phyloP scores from a whole-genome alignment of 129 eudicot species.

The Dittrichia graveolens region DNA sequence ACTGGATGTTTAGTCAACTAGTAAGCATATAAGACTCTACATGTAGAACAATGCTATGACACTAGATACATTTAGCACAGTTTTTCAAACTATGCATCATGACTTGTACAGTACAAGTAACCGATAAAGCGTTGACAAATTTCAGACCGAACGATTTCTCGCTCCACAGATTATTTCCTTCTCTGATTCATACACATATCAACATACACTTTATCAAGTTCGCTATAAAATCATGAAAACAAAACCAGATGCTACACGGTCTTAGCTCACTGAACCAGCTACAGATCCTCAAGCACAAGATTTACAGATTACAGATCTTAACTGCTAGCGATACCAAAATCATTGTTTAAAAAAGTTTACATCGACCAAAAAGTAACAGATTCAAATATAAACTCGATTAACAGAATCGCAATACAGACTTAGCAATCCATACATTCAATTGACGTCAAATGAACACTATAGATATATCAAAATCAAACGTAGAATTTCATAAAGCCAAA shows the following conservation, averaged over 20 bases:
- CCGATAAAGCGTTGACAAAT: constrained; percentile 11
- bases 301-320: constrained; percentile 13
- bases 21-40: not conserved
- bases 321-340: constrained; percentile 9
- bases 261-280: constrained; percentile 15
- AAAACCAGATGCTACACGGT: not conserved
- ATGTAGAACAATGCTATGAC: constrained; percentile 12
- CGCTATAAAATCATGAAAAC: not conserved
- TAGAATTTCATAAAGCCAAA: not conserved
- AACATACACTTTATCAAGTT: not conserved
- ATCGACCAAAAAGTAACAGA: constrained; percentile 25
- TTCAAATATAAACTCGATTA: constrained; percentile 14
- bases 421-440: not conserved
- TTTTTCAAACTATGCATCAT: not conserved
- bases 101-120: constrained; percentile 27
- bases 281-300: constrained; percentile 15
- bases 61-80: not conserved
- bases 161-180: not conserved
- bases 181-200: not conserved
- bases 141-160: not conserved
- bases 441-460: not conserved
- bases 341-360: not conserved
- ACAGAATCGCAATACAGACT: constrained; percentile 3
- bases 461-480: not conserved
- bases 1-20: constrained; percentile 5